Percentiles rank a stretch among this genome's conserved stretches.
Evolutionary conservation across 768 basidiomycete species (phyloP).

Genomic region (Pleurotus tuber-regium): DNA sequence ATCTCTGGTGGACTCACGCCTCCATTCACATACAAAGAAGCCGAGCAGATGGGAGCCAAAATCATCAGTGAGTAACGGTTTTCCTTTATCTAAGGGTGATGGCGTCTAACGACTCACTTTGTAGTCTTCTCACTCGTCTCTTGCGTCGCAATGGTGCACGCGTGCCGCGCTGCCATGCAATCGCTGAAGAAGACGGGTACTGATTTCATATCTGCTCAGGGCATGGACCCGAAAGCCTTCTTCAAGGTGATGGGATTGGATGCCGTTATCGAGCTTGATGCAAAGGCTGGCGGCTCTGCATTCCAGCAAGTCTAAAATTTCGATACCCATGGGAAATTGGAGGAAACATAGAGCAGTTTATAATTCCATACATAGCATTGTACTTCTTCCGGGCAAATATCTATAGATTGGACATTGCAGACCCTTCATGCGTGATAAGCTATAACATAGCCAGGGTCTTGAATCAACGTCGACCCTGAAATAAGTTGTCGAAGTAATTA

Average conservation of each 20-base stretch:
- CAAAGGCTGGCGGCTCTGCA: conserved; percentile 3
- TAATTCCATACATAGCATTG: not conserved
- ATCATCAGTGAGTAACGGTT: conserved; percentile 34
- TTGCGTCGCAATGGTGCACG: conserved; percentile 44
- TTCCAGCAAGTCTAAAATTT: conserved; percentile 3
- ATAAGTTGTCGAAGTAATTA: not conserved
- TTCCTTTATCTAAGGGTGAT: not conserved
- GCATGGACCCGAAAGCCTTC: conserved; percentile 51
- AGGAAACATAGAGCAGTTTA: not conserved
- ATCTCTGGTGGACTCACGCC: conserved; percentile 52
- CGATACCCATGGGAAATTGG: not conserved
- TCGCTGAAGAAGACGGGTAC: conserved; percentile 49
- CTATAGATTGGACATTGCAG: conserved; percentile 11
- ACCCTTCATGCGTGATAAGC: too few species aligned
- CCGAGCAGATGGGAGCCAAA: conserved; percentile 43
- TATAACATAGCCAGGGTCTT: too few species aligned
- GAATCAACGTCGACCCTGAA: too few species aligned
- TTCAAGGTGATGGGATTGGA: conserved; percentile 46
- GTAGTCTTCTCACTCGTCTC: conserved; percentile 49
- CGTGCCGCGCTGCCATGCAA: conserved; percentile 44
- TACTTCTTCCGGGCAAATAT: conserved; percentile 5
- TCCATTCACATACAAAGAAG: conserved; percentile 46
- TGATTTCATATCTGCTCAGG: conserved; percentile 33
- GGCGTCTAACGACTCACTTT: conserved; percentile 10
- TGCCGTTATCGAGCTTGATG: conserved; percentile 2